These are phyloP conservation scores for Trichoderma virens DNA, from an alignment of 495 filamentous ascomycete genomes.

Conservation along the genomic window DNA sequence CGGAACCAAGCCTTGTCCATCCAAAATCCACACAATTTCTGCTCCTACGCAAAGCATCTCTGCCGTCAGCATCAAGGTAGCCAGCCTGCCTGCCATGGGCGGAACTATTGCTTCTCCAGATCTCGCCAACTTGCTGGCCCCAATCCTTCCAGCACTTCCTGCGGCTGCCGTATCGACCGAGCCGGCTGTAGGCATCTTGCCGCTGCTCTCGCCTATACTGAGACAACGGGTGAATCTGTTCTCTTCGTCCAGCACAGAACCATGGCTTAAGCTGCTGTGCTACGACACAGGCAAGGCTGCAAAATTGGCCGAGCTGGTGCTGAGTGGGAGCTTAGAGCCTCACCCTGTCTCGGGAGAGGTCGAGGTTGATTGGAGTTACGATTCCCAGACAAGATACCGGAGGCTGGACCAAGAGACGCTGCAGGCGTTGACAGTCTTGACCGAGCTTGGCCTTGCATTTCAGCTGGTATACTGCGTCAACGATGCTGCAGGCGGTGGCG, in stretches of 20 bases:
- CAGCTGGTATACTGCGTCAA: slow-evolving; percentile 43
- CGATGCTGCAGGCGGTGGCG: slow-evolving; percentile 59
- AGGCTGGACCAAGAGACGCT: slow-evolving; percentile 82
- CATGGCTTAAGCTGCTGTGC: slow-evolving; percentile 86
- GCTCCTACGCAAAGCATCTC: background rate
- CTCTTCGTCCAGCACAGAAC: slow-evolving; percentile 55
- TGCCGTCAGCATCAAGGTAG: background rate
- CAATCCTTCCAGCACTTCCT: slow-evolving; percentile 78
- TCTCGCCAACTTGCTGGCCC: slow-evolving; percentile 39
- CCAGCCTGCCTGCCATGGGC: background rate
- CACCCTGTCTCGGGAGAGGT: slow-evolving; percentile 92
- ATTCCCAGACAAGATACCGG: slow-evolving; percentile 60
- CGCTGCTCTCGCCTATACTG: slow-evolving; percentile 82
- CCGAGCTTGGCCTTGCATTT: slow-evolving; percentile 47
- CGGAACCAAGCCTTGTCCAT: background rate
- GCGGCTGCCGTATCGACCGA: slow-evolving; percentile 70
- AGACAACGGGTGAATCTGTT: slow-evolving; percentile 81
- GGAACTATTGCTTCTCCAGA: background rate
- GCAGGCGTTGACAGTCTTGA: slow-evolving; percentile 53
- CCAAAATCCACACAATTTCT: background rate
- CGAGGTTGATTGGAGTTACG: slow-evolving; percentile 56
- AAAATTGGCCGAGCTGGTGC: slow-evolving; percentile 56
- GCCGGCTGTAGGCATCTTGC: slow-evolving; percentile 69
- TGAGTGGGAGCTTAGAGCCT: slow-evolving; percentile 64
- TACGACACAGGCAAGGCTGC: slow-evolving; percentile 67